These are phyloP conservation scores for Clausena lansium DNA, from an alignment of 345 rosid genomes.

Conservation along the genomic window DNA sequence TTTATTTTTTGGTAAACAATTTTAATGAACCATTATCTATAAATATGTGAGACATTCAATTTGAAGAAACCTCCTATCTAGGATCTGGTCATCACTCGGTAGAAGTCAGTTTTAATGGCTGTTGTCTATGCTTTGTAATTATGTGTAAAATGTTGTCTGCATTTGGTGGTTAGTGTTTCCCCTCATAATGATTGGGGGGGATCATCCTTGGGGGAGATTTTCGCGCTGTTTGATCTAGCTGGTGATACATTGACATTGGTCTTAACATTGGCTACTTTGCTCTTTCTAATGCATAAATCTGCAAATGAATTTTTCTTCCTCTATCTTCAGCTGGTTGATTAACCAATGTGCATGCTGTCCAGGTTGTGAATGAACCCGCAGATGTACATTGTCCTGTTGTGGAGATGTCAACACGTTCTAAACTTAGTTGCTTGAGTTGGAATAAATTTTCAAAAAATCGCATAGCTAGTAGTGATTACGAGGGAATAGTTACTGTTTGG, in stretches of 20 bases:
- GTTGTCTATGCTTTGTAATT: not conserved
- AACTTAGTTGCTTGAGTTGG: conserved; percentile 99
- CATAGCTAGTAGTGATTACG: conserved; percentile 98
- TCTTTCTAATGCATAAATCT: not conserved
- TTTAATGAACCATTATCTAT: not conserved
- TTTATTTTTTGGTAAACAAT: not conserved
- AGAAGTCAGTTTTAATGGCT: not conserved
- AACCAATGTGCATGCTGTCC: conserved; percentile 26
- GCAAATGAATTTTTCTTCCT: not conserved
- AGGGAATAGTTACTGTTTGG: conserved; percentile 98
- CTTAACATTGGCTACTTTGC: conserved; percentile 1
- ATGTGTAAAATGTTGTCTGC: not conserved
- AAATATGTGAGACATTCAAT: not conserved
- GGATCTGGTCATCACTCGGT: not conserved
- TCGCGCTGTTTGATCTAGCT: conserved; percentile 2
- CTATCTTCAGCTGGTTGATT: not conserved
- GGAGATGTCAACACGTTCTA: conserved; percentile 96
- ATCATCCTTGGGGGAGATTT: not conserved
- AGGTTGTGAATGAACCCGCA: conserved; percentile 81
- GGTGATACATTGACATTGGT: not conserved
- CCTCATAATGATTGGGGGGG: conserved; percentile 1
- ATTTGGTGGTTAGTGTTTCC: not conserved
- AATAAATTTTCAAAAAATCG: conserved; percentile 86
- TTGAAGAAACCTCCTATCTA: not conserved
- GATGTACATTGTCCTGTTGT: conserved; percentile 86